Evolutionary conservation across 2,329 filamentous ascomycete species (phyloP).

Genomic region (Colletotrichum caudatum): DNA sequence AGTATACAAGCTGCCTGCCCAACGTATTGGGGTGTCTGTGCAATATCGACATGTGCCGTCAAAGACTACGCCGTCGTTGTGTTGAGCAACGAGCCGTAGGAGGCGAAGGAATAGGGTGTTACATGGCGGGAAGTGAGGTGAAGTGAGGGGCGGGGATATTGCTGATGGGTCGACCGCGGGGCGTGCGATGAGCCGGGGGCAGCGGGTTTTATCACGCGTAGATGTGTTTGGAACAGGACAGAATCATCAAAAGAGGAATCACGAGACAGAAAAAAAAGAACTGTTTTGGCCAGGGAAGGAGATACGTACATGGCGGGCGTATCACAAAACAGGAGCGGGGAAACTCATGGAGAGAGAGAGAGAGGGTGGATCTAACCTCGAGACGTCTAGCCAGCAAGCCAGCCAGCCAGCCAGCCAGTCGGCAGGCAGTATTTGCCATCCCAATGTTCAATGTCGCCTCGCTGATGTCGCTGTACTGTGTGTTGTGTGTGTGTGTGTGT

Average conservation of each 20-base stretch:
- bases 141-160: constrained; percentile 18
- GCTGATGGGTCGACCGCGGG: constrained; percentile 28
- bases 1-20: neutral
- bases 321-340: constrained; percentile 35
- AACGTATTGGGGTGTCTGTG: constrained; percentile 12
- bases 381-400: constrained; percentile 8
- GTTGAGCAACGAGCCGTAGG: constrained; percentile 9
- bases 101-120: constrained; percentile 14
- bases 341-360: constrained; percentile 13
- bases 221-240: constrained; percentile 37
- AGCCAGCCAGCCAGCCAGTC: constrained; percentile 16
- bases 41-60: constrained; percentile 24
- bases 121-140: constrained; percentile 13
- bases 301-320: constrained; percentile 34
- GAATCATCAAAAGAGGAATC: constrained; percentile 30
- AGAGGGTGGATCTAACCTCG: constrained; percentile 24
- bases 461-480: constrained; percentile 14
- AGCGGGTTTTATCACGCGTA: constrained; percentile 28
- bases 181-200: constrained; percentile 22
- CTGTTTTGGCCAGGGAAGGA: constrained; percentile 26
- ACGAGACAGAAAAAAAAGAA: constrained; percentile 38
- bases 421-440: constrained; percentile 12
- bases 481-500: neutral
- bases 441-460: constrained; percentile 1
- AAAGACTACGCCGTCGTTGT: constrained; percentile 28